phyloP scores from a whole-genome alignment of 345 rosid genomes.

The Hibiscus trionum region DNA sequence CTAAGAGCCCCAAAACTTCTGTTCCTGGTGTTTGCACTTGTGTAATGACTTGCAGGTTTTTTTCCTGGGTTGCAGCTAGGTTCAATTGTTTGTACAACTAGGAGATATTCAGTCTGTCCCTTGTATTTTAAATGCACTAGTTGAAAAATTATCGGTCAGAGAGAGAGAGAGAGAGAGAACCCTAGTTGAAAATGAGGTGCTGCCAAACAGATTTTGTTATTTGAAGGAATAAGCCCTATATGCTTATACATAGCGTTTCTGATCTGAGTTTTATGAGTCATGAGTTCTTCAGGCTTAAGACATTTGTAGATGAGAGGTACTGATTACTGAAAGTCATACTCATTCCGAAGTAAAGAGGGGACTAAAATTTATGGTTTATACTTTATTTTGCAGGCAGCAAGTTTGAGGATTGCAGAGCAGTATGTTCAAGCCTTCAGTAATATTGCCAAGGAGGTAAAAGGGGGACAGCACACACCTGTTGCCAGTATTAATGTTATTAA shows the following conservation, averaged over 20 bases:
- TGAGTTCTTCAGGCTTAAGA: not conserved
- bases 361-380: constrained; percentile 12
- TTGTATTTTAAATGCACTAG: not conserved
- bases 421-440: constrained; percentile 75
- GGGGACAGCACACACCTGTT: not conserved
- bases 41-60: not conserved
- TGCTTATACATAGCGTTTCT: not conserved
- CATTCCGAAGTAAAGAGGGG: not conserved
- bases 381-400: constrained; percentile 75
- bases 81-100: not conserved
- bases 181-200: not conserved
- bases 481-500: not conserved
- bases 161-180: not conserved
- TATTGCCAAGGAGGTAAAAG: constrained; percentile 79
- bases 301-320: not conserved
- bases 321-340: not conserved
- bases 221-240: not conserved
- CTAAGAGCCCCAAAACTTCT: not conserved
- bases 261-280: not conserved
- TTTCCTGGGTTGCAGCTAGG: not conserved
- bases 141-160: not conserved
- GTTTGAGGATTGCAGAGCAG: constrained; percentile 79
- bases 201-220: not conserved
- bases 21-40: not conserved
- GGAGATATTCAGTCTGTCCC: not conserved